A percentile compares a stretch with the other conserved stretches of the same genome.
Conservation (phyloP, 2,329 filamentous ascomycete genomes). For the Calonectria pauciramosa region DNA sequence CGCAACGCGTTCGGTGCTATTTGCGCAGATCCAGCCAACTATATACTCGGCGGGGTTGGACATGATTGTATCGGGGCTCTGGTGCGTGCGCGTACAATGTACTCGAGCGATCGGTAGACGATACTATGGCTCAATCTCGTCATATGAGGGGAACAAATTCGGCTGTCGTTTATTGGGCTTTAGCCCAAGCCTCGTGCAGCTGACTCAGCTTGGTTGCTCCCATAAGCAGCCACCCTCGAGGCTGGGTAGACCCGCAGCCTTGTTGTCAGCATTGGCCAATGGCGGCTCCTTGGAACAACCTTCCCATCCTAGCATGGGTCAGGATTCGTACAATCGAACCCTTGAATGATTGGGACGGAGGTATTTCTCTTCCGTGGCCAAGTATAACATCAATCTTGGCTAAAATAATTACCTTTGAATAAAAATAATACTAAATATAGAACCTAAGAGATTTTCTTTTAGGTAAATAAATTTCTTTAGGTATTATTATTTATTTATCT, state of each 20-base stretch:
- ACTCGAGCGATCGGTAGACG: background rate
- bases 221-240: too few species aligned
- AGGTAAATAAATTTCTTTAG: too few species aligned
- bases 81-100: background rate
- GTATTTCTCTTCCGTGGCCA: too few species aligned
- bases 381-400: too few species aligned
- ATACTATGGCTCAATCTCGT: background rate
- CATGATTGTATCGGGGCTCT: background rate
- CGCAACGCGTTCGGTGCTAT: background rate
- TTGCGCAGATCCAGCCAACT: background rate
- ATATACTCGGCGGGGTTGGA: background rate
- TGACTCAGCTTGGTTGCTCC: background rate
- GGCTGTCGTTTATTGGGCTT: background rate
- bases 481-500: too few species aligned
- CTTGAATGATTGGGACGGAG: too few species aligned
- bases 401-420: too few species aligned
- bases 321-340: too few species aligned
- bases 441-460: too few species aligned
- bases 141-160: background rate
- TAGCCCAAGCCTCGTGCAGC: background rate
- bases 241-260: background rate
- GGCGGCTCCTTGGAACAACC: too few species aligned
- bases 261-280: background rate
- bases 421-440: too few species aligned
- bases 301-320: too few species aligned